Evolutionary conservation across 2,329 filamentous ascomycete species (phyloP).

Genomic region (Chrysoporthe cubensis): DNA sequence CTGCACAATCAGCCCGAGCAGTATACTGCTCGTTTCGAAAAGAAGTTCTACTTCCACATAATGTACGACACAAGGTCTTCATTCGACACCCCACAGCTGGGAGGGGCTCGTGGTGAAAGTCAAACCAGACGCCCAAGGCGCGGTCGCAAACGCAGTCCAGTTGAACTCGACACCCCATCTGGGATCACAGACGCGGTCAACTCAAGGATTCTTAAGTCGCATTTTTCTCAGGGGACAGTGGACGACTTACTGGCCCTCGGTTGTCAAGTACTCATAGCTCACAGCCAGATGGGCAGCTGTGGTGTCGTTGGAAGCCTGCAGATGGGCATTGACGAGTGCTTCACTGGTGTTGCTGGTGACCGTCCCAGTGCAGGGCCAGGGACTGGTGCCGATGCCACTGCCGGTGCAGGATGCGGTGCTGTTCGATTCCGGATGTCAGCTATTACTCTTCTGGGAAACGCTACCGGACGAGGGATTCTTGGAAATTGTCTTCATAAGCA

Average conservation of each 20-base stretch:
- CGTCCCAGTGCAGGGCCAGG: slow-evolving; percentile 16
- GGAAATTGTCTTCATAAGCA: neutral
- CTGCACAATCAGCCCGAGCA: neutral
- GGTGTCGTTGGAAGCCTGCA: slow-evolving; percentile 20
- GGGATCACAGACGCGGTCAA: neutral
- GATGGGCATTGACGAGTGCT: slow-evolving; percentile 19
- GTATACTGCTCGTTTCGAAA: neutral
- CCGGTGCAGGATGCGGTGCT: slow-evolving; percentile 21
- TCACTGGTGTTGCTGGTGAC: slow-evolving; percentile 9
- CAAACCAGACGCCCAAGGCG: slow-evolving; percentile 4
- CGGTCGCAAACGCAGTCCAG: slow-evolving; percentile 1
- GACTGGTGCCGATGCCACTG: slow-evolving; percentile 14
- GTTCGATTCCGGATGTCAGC: neutral
- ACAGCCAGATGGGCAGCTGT: slow-evolving; percentile 23
- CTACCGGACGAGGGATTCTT: neutral
- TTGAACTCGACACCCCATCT: slow-evolving; percentile 11
- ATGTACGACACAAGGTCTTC: neutral
- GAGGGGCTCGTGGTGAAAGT: slow-evolving; percentile 16
- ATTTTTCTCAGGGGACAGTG: neutral
- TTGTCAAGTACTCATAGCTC: slow-evolving; percentile 25
- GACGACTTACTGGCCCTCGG: slow-evolving; percentile 15
- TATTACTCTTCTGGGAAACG: neutral
- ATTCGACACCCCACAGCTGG: slow-evolving; percentile 24
- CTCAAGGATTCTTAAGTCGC: neutral
- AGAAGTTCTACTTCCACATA: neutral